Conservation (phyloP, 805 yeast genomes). For the Ogataea chonburiensis region DNA sequence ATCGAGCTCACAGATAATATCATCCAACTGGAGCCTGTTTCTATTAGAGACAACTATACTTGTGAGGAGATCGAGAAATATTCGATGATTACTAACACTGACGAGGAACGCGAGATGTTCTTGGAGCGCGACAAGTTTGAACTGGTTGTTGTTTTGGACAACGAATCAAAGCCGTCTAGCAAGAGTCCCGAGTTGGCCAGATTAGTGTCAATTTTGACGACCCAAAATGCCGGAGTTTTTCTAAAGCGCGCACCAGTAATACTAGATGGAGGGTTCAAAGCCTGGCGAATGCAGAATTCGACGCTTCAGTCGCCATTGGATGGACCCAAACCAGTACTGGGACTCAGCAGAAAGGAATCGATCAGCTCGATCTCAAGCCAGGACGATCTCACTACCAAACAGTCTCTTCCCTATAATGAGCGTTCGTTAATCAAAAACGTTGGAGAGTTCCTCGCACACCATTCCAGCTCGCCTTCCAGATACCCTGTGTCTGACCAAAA, state of each 20-base stretch:
- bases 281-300: slow-evolving; percentile 45
- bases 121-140: slow-evolving; percentile 53
- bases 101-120: slow-evolving; percentile 54
- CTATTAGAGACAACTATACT: slow-evolving; percentile 47
- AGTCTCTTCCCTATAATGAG: slow-evolving; percentile 18
- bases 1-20: slow-evolving; percentile 52
- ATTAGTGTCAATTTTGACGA: slow-evolving; percentile 38
- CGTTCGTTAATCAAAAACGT: slow-evolving; percentile 22
- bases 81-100: slow-evolving; percentile 56
- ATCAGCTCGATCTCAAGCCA: slow-evolving; percentile 13
- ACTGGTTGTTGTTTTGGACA: slow-evolving; percentile 64
- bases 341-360: slow-evolving; percentile 15
- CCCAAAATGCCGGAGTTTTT: slow-evolving; percentile 37
- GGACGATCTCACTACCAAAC: slow-evolving; percentile 15
- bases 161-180: slow-evolving; percentile 29
- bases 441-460: slow-evolving; percentile 22
- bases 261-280: slow-evolving; percentile 60
- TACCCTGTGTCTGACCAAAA: slow-evolving; percentile 12
- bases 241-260: slow-evolving; percentile 43
- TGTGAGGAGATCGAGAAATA: slow-evolving; percentile 67
- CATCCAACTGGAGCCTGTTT: slow-evolving; percentile 74
- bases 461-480: slow-evolving; percentile 17
- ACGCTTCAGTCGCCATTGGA: slow-evolving; percentile 23
- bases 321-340: slow-evolving; percentile 21
- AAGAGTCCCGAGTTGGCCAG: slow-evolving; percentile 29